Evolutionary conservation across 2,329 filamentous ascomycete genomes (phyloP).

Genomic region (Triangularia verruculosa): DNA sequence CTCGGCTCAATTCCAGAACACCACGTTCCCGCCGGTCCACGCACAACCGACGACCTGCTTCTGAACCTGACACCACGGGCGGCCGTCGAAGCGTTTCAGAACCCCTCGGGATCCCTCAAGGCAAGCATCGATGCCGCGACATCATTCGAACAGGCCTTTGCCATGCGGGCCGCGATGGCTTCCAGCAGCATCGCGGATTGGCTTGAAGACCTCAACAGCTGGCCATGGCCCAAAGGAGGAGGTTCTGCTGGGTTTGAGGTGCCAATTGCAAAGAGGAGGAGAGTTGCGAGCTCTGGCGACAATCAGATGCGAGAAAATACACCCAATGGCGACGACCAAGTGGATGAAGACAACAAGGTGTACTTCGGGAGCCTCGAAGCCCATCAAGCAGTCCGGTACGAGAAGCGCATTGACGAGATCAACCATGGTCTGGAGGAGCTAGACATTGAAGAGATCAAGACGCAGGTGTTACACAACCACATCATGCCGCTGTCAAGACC

Average conservation of each 20-base stretch:
- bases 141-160: conserved; percentile 66
- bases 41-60: conserved; percentile 55
- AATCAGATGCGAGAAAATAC: conserved; percentile 14
- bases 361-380: conserved; percentile 72
- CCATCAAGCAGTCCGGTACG: conserved; percentile 63
- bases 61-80: conserved; percentile 58
- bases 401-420: conserved; percentile 72
- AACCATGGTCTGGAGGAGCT: conserved; percentile 64
- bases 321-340: conserved; percentile 11
- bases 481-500: conserved; percentile 59
- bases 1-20: conserved; percentile 42
- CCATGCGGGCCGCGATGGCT: conserved; percentile 65
- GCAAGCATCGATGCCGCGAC: conserved; percentile 62
- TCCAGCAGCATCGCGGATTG: conserved; percentile 71
- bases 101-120: conserved; percentile 51
- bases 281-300: conserved; percentile 32
- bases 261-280: conserved; percentile 42
- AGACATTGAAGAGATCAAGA: conserved; percentile 84
- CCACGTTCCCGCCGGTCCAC: conserved; percentile 40
- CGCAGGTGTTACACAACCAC: conserved; percentile 79
- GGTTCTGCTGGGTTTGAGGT: conserved; percentile 55
- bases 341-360: conserved; percentile 18
- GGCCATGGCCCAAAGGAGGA: conserved; percentile 53
- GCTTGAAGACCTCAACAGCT: conserved; percentile 65
- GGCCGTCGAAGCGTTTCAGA: conserved; percentile 58